Conservation (phyloP, 495 filamentous ascomycete species). For the Lasiosphaeria hispida region DNA sequence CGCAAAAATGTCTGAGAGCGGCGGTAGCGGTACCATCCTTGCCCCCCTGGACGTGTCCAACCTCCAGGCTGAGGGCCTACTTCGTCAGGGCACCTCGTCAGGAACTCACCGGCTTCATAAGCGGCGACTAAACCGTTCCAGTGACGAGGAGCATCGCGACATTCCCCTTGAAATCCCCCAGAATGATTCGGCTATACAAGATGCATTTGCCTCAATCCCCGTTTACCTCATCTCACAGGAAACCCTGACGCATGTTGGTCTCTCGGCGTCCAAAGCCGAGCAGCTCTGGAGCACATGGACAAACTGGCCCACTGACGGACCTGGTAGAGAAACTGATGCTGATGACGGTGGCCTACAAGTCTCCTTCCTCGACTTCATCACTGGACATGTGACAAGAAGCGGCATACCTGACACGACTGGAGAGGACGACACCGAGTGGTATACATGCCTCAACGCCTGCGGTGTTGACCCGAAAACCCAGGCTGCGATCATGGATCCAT, state of each 20-base stretch:
- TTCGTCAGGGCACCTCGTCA: too few species aligned
- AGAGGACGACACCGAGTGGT: neutral
- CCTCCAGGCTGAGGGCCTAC: too few species aligned
- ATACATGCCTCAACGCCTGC: neutral
- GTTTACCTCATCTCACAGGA: neutral
- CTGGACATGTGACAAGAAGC: neutral
- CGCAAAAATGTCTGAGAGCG: too few species aligned
- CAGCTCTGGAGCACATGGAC: neutral
- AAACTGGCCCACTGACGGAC: neutral
- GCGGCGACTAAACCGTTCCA: too few species aligned
- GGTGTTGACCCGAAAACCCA: neutral
- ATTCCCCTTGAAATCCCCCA: too few species aligned
- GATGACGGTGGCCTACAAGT: neutral
- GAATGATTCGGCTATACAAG: conserved; percentile 26
- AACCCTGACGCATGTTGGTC: neutral
- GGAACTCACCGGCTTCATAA: too few species aligned
- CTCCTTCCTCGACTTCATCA: neutral
- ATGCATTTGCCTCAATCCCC: neutral
- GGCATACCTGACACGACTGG: neutral
- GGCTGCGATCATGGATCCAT: neutral
- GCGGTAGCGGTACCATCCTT: too few species aligned
- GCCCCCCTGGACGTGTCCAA: too few species aligned
- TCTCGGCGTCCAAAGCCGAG: neutral
- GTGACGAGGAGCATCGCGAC: too few species aligned
- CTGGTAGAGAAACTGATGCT: neutral